A percentile compares a stretch with the other conserved stretches of the same genome.
Conservation (phyloP, 2,329 filamentous ascomycete genomes). For the Ceratocystis colombiana region DNA sequence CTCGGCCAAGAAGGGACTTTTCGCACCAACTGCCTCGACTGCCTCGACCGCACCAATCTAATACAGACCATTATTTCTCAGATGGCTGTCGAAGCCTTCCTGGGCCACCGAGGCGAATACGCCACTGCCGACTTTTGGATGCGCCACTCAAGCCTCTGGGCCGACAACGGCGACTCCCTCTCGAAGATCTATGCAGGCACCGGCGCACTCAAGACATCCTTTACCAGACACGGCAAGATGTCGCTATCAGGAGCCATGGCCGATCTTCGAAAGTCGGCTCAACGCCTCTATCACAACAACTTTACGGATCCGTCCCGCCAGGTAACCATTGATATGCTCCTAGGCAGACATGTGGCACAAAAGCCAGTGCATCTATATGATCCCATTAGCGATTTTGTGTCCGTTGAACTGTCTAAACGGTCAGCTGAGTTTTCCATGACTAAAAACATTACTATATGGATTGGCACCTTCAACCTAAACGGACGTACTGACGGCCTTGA, state of each 20-base stretch:
- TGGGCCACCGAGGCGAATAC: constrained; percentile 59
- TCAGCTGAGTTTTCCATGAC: constrained; percentile 64
- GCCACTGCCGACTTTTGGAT: constrained; percentile 79
- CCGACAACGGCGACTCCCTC: constrained; percentile 88
- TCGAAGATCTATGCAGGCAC: constrained; percentile 96
- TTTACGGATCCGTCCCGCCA: constrained; percentile 89
- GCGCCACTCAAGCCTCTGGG: constrained; percentile 87
- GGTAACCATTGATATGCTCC: constrained; percentile 85
- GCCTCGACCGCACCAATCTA: constrained; percentile 87
- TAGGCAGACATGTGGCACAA: constrained; percentile 78
- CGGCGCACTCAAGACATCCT: constrained; percentile 88
- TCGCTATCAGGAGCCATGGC: constrained; percentile 84
- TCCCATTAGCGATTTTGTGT: constrained; percentile 86
- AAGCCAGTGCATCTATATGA: constrained; percentile 77
- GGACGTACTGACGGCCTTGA: constrained; percentile 69
- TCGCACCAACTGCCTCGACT: constrained; percentile 91
- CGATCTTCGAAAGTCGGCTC: constrained; percentile 91
- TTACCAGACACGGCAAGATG: constrained; percentile 91
- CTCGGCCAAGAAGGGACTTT: constrained; percentile 94
- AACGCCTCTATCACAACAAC: constrained; percentile 92
- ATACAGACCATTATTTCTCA: constrained; percentile 93
- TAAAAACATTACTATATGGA: constrained; percentile 62
- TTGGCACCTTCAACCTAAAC: constrained; percentile 92
- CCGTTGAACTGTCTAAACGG: constrained; percentile 59
- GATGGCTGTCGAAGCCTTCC: constrained; percentile 79